A percentile compares a stretch with the other conserved stretches of the same genome.
These are phyloP conservation scores for Aspergillus tamarii DNA, from an alignment of 2,329 filamentous ascomycete genomes.

Conservation along the genomic window DNA sequence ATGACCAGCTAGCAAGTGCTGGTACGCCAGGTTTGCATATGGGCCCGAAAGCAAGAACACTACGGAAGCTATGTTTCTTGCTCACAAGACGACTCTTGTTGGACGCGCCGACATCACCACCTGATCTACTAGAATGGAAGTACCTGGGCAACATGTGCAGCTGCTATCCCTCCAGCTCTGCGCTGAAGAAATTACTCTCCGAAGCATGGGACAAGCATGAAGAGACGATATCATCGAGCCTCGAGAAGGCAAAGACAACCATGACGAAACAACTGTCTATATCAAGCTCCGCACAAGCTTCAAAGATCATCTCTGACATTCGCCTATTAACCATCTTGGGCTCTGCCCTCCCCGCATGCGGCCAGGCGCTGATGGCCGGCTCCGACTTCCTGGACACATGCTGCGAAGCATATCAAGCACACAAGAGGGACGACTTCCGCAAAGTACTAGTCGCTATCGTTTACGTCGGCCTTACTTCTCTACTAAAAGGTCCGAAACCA, in stretches of 20 bases:
- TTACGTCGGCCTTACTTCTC: conserved; percentile 74
- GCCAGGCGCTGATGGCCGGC: conserved; percentile 73
- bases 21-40: conserved; percentile 34
- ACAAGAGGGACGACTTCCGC: conserved; percentile 65
- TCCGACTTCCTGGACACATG: conserved; percentile 86
- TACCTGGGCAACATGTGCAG: conserved; percentile 71
- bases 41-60: conserved; percentile 45
- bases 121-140: conserved; percentile 62
- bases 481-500: conserved; percentile 67
- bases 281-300: conserved; percentile 13
- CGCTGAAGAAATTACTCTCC: conserved; percentile 57
- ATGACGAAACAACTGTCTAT: conserved; percentile 37
- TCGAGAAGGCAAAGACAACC: conserved; percentile 40
- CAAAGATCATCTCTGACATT: conserved; percentile 31
- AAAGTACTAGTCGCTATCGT: conserved; percentile 71
- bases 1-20: conserved; percentile 55
- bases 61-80: conserved; percentile 68
- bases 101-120: conserved; percentile 47
- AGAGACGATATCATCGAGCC: conserved; percentile 35
- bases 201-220: conserved; percentile 48
- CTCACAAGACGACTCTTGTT: conserved; percentile 63
- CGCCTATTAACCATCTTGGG: conserved; percentile 44
- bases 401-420: conserved; percentile 47
- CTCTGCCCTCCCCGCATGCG: conserved; percentile 47
- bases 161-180: conserved; percentile 66